Conservation (phyloP, 495 filamentous ascomycete species). For the Monascus purpureus region DNA sequence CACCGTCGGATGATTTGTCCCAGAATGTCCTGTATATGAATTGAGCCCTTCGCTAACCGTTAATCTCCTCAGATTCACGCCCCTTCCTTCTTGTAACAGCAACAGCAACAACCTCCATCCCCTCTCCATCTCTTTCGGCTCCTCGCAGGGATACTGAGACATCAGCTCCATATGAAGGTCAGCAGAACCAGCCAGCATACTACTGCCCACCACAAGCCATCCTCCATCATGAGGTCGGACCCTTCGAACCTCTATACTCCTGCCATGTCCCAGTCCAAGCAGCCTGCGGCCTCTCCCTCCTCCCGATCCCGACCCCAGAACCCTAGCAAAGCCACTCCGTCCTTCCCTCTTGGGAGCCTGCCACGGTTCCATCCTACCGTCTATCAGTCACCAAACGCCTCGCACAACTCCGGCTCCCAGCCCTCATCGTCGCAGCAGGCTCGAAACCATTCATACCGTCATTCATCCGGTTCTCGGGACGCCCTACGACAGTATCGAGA, state of each 20-base stretch:
- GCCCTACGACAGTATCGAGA: constrained; percentile 27
- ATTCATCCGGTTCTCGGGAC: constrained; percentile 22
- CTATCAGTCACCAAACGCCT: constrained; percentile 19
- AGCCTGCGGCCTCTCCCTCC: constrained; percentile 22
- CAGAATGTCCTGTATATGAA: too few species aligned
- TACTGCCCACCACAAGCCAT: constrained; percentile 8
- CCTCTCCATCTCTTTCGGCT: too few species aligned
- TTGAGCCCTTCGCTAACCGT: too few species aligned
- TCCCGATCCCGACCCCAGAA: constrained; percentile 13
- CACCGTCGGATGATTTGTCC: too few species aligned
- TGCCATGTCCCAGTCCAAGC: constrained; percentile 23
- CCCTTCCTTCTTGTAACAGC: too few species aligned
- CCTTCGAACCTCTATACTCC: constrained; percentile 22
- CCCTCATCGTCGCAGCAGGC: constrained; percentile 20
- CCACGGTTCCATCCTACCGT: constrained; percentile 37
- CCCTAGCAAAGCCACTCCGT: constrained; percentile 17
- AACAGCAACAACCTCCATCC: too few species aligned
- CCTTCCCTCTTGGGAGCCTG: constrained; percentile 28
- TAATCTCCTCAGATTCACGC: too few species aligned
- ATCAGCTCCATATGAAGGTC: background rate
- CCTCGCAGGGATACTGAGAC: too few species aligned
- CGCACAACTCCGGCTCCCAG: constrained; percentile 9
- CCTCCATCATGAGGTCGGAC: constrained; percentile 26
- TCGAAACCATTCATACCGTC: constrained; percentile 20
- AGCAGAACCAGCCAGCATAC: background rate